Evolutionary conservation across 1,284 basidiomycete species (phyloP), one percentile per base, ranked within the genome.

Genomic region (Fomitiporia mediterranea): DNA sequence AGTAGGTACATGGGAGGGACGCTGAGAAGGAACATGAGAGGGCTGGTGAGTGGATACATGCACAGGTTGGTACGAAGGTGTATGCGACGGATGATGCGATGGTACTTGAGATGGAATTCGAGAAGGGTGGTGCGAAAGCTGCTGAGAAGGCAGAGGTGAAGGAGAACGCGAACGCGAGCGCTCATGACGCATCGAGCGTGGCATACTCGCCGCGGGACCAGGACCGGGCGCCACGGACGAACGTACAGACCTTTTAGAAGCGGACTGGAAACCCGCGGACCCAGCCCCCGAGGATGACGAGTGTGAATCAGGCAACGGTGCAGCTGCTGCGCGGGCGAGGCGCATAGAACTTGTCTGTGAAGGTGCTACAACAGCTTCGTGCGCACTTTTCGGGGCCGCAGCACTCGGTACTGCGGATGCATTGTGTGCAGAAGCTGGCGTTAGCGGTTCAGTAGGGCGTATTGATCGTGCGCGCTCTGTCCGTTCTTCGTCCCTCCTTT

Each of bases 271-370:
- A 25, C 43, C 2, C 11, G 13, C 38, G 28, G 52, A 35, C 9
- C 32, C 30, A 15, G 43, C 23, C 8, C 27, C 28, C 8, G 46
- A 39, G 37, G 46, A 42, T 6, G 54, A 55, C 28, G 54, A 50
- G 30, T 23, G 54, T 13, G 54, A 55, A 17, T 55, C 54, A 4
- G 54, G 54, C 7, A 55, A 38, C 2, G 54, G 54, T 6, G 47
- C 47, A 27, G 54, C 48, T 4, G 37, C 53, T 6, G 53, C 54
- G 19, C 39, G 54, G 17, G 39, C 48, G 11, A 55, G n/a, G 35
- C 39, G 54, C 15, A 23, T 39, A 5, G 55, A 56, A 35, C 55
- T 56, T 8, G 49, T 50, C 23, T 50, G 47, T 9, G 46, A 50
- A 9, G 46, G 3, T 28, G 23, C 21, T 19, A 43, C 17, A 7